Percentiles rank a stretch among this genome's conserved stretches.
Evolutionary conservation across 2,329 filamentous ascomycete genomes (phyloP).

Genomic region (Epichloe gansuensis): DNA sequence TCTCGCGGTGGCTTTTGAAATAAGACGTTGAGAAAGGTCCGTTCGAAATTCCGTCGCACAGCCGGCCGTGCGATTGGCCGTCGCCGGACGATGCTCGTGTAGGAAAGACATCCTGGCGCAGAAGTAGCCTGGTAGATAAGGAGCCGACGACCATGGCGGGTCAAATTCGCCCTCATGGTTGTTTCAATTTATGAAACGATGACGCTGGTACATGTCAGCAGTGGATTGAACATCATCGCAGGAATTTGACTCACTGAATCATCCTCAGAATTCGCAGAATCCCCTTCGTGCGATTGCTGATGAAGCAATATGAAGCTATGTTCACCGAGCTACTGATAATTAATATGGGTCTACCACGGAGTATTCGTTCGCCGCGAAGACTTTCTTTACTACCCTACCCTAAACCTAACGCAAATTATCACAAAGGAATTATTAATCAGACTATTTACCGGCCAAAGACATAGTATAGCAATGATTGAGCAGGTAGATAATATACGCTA

Average conservation of each 20-base stretch:
- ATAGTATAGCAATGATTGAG: too few species aligned
- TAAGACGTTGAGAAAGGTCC: constrained; percentile 47
- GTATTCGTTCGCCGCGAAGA: not conserved
- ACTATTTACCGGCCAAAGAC: too few species aligned
- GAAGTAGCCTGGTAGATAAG: constrained; percentile 20
- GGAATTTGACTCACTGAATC: not conserved
- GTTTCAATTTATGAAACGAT: constrained; percentile 15
- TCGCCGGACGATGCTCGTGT: constrained; percentile 17
- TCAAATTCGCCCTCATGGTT: constrained; percentile 32
- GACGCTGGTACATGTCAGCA: not conserved
- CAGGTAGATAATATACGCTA: too few species aligned
- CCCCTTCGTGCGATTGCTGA: not conserved
- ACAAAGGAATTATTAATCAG: too few species aligned
- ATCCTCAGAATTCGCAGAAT: not conserved
- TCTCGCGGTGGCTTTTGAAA: constrained; percentile 46
- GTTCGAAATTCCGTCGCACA: constrained; percentile 11
- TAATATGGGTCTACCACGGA: not conserved
- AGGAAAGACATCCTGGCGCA: constrained; percentile 21
- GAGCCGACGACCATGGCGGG: constrained; percentile 31
- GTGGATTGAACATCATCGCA: not conserved
- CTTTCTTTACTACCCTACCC: too few species aligned
- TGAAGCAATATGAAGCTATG: not conserved
- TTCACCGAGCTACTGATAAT: not conserved
- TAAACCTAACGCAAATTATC: too few species aligned
- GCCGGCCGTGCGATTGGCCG: constrained; percentile 14